These are phyloP conservation scores for Starmerella sp. DNA, from an alignment of 805 yeast genomes.

Conservation along the genomic window DNA sequence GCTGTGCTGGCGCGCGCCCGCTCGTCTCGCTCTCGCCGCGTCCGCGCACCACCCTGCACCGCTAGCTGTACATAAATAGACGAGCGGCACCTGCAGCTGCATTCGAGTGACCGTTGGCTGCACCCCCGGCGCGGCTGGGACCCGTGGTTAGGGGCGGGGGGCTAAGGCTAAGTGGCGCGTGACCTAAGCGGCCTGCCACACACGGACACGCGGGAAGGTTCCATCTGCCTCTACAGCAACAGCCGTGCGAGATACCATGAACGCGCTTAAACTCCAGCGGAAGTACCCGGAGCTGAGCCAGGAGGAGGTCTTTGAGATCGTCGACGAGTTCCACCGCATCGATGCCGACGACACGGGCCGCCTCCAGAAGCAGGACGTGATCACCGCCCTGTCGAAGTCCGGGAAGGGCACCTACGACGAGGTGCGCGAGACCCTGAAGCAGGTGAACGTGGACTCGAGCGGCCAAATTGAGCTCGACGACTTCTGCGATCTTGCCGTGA, in stretches of 20 bases:
- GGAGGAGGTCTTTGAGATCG: slow-evolving; percentile 71
- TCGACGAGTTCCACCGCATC: slow-evolving; percentile 67
- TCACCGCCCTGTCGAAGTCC: slow-evolving; percentile 65
- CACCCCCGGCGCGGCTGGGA: neutral
- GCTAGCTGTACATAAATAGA: neutral
- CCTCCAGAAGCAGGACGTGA: slow-evolving; percentile 82
- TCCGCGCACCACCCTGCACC: too few species aligned
- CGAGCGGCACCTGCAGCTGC: neutral
- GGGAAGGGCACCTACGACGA: slow-evolving; percentile 83
- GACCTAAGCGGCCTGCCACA: neutral
- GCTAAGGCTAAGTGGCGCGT: neutral
- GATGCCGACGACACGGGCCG: slow-evolving; percentile 90
- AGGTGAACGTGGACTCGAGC: slow-evolving; percentile 86
- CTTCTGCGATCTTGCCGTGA: slow-evolving; percentile 72
- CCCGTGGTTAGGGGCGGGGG: neutral
- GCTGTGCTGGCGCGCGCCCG: too few species aligned
- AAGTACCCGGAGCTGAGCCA: slow-evolving; percentile 80
- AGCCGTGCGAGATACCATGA: slow-evolving; percentile 33
- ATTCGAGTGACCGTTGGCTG: neutral
- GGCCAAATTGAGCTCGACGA: slow-evolving; percentile 96
- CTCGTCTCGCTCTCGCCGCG: too few species aligned
- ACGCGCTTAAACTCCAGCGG: slow-evolving; percentile 56
- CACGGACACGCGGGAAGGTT: neutral
- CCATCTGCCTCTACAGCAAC: neutral
- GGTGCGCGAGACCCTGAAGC: slow-evolving; percentile 85